Conservation (phyloP, 495 filamentous ascomycete species). For the Staphylotrichum longicolle region DNA sequence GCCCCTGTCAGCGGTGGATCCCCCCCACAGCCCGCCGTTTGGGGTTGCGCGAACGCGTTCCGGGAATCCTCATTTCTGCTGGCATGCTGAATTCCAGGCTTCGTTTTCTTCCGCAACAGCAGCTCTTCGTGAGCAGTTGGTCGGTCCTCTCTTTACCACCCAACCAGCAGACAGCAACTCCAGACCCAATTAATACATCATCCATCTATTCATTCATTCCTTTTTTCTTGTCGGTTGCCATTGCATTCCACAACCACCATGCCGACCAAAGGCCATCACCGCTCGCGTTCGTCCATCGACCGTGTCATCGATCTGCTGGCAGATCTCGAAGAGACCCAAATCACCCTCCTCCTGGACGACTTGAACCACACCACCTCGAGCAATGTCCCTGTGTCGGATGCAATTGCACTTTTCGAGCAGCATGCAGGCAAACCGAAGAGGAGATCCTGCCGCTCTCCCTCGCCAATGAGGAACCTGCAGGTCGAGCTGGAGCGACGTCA, state of each 20-base stretch:
- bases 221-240: not conserved
- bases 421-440: conserved; percentile 25
- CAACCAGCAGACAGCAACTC: not conserved
- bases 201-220: not conserved
- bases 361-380: conserved; percentile 40
- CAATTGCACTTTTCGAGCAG: conserved; percentile 37
- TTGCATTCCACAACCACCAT: conserved; percentile 19
- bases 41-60: conserved; percentile 10
- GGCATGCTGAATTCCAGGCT: not conserved
- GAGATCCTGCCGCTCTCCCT: conserved; percentile 28
- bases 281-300: conserved; percentile 40
- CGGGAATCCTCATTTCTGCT: conserved; percentile 15
- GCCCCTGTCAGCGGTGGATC: not conserved
- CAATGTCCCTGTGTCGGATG: conserved; percentile 40
- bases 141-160: conserved; percentile 7
- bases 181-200: not conserved
- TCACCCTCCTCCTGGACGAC: conserved; percentile 38
- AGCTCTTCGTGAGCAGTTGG: conserved; percentile 15
- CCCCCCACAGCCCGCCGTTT: conserved; percentile 11
- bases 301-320: conserved; percentile 41
- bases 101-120: conserved; percentile 20
- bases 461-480: conserved; percentile 35
- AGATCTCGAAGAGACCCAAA: conserved; percentile 38
- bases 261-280: conserved; percentile 35
- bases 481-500: conserved; percentile 36